Percentiles rank a stretch among this genome's conserved stretches.
Conservation (phyloP, 2,329 filamentous ascomycete species). For the Rugonectria rugulosa region DNA sequence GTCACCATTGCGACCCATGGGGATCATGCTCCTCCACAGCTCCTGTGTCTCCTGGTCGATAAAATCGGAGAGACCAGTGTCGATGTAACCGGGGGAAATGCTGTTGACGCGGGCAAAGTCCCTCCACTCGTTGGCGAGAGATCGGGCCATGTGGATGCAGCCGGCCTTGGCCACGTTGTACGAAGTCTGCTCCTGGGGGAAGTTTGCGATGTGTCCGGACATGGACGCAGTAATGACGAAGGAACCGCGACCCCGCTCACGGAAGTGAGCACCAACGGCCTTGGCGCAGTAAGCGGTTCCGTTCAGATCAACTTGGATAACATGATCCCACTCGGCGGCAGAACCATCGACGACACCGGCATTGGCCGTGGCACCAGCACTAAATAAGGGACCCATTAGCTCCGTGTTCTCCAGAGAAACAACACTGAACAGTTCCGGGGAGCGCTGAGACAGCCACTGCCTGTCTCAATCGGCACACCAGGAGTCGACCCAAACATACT, state of each 20-base stretch:
- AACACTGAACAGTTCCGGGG: background rate
- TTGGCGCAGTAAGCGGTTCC: conserved; percentile 55
- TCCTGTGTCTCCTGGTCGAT: conserved; percentile 19
- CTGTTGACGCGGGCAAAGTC: conserved; percentile 64
- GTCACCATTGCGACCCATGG: conserved; percentile 64
- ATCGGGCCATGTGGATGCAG: conserved; percentile 62
- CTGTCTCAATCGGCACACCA: no score
- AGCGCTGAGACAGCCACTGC: no score
- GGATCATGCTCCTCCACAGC: conserved; percentile 51
- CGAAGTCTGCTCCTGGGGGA: conserved; percentile 59
- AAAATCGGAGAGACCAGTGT: conserved; percentile 58
- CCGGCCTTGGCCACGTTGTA: conserved; percentile 65
- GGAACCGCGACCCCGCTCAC: conserved; percentile 52
- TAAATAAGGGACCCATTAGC: conserved; percentile 8
- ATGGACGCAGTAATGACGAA: conserved; percentile 61
- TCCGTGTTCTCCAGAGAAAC: background rate
- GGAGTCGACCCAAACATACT: conserved; percentile 64
- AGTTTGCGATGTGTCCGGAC: conserved; percentile 57
- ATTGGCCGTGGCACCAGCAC: conserved; percentile 72
- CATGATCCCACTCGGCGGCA: conserved; percentile 70
- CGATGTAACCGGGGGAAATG: conserved; percentile 56
- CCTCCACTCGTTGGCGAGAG: conserved; percentile 61
- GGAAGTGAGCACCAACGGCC: conserved; percentile 52
- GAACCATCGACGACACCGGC: conserved; percentile 71
- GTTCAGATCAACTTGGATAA: conserved; percentile 55